Conservation (phyloP, 148 eudicot species). For the Polygonum maritimum region DNA sequence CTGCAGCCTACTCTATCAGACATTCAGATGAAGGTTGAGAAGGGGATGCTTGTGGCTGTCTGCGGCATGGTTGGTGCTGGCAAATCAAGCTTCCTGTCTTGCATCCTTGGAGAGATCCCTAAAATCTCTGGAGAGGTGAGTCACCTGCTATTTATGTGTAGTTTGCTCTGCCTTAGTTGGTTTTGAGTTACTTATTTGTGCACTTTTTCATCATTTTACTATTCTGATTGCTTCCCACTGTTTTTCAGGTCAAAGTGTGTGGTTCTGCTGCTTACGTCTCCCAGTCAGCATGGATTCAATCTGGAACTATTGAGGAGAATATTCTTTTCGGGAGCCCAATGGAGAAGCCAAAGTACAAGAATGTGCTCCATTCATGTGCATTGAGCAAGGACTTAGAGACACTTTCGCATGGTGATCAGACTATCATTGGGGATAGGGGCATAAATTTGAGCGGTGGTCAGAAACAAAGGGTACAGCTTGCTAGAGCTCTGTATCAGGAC, state of each 20-base stretch:
- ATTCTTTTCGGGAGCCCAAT: constrained; percentile 85
- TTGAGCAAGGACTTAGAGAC: constrained; percentile 75
- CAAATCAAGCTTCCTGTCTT: constrained; percentile 84
- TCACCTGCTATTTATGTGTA: constrained; percentile 15
- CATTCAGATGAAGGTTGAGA: constrained; percentile 57
- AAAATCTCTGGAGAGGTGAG: constrained; percentile 87
- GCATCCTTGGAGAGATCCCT: constrained; percentile 95
- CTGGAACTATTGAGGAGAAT: constrained; percentile 89
- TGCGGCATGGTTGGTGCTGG: constrained; percentile 95
- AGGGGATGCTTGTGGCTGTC: constrained; percentile 81
- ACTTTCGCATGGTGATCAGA: constrained; percentile 91
- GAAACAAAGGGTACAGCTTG: constrained; percentile 97
- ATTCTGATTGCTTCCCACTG: constrained; percentile 12
- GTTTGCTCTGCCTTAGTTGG: constrained; percentile 12
- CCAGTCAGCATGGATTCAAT: constrained; percentile 98
- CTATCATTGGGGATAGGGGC: constrained; percentile 96
- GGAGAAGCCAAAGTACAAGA: constrained; percentile 77
- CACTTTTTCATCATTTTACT: constrained; percentile 2
- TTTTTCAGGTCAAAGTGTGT: constrained; percentile 60
- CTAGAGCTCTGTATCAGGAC: constrained; percentile 93
- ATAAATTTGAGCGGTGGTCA: constrained; percentile 98
- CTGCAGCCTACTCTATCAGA: constrained; percentile 47
- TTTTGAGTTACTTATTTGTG: constrained; percentile 13
- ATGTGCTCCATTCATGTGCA: constrained; percentile 73
- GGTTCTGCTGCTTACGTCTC: constrained; percentile 96